Base-by-base conservation (phyloP, 2,329 filamentous ascomycete genomes). In the Botrytis squamosa region DNA sequence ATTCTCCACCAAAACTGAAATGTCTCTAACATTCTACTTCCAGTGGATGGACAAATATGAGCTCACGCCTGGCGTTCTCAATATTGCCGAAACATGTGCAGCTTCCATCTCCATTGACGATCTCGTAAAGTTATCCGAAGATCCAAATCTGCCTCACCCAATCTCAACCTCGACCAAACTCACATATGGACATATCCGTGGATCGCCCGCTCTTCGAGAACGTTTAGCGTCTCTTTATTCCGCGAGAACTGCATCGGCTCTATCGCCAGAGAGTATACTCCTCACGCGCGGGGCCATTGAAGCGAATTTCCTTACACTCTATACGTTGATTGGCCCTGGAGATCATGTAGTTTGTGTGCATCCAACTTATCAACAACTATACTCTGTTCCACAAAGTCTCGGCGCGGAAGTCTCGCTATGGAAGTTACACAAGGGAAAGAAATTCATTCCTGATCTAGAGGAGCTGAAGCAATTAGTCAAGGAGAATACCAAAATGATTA, bases 341-440 rank as follows among this genome's bases (percentile, higher is more conserved):
- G 93, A 97, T 80, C 94, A 97, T 85, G 92, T 95, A 65, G 88
- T 97, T 74, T 96, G 93, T 79, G 92, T 96, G 74, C 93, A 94
- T 80, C 94, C 94, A 20, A 95, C 93, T 0, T 97, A 96, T 79
- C 93, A 96, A 81, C 93, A 96, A 78, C 86, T 97, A 1, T 96
- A 95, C 80, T 85, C 89, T 16, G 88, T 97, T 0, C 93, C 94
- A 0, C 85, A 86, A 77, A 91, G 90, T 55, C 83, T 97, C 8
- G 93, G 94, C 0, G 93, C 93, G 1, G 88, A 93, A 74, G 92
- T 97, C 25, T 90, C 90, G 60, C 81, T 95, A 18, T 97, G 94
- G 94, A 89, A 88, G 80, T 85, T 93, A 14, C 87, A 86, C 67
- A 85, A 88, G 57, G 85, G 89, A 36, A 87, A 93, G 67, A 86